phyloP scores from a whole-genome alignment of 257 asterid species.

The Coffea eugenioides region DNA sequence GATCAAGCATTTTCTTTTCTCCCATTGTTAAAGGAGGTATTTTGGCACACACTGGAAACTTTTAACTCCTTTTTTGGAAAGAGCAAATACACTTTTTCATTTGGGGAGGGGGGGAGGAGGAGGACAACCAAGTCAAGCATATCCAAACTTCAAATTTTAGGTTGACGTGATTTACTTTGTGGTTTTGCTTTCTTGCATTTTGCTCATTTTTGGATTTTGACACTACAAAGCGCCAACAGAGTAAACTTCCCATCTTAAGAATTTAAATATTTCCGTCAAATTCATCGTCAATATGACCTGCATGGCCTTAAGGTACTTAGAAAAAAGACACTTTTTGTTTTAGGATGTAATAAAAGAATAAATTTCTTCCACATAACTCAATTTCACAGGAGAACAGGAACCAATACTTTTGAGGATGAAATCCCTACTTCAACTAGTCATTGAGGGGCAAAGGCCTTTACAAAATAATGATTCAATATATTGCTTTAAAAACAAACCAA shows the following conservation, averaged over 20 bases:
- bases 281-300: too few species aligned
- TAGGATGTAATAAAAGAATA: not conserved
- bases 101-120: too few species aligned
- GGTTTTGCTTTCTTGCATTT: not conserved
- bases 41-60: not conserved
- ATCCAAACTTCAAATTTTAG: not conserved
- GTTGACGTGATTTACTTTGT: not conserved
- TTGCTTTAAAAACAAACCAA: constrained; percentile 19
- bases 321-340: not conserved
- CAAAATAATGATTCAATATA: not conserved
- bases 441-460: not conserved
- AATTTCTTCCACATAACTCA: not conserved
- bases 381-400: not conserved
- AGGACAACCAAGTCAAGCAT: not conserved
- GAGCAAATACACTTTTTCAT: not conserved
- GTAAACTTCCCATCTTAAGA: not conserved
- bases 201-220: not conserved
- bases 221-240: not conserved
- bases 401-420: not conserved
- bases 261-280: not conserved
- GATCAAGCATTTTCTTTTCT: not conserved
- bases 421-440: not conserved
- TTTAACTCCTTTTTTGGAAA: not conserved
- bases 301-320: not conserved
- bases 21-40: not conserved